Percentiles rank a stretch among this genome's conserved stretches.
Conservation (phyloP, 257 asterid genomes). For the Apocynum venetum region DNA sequence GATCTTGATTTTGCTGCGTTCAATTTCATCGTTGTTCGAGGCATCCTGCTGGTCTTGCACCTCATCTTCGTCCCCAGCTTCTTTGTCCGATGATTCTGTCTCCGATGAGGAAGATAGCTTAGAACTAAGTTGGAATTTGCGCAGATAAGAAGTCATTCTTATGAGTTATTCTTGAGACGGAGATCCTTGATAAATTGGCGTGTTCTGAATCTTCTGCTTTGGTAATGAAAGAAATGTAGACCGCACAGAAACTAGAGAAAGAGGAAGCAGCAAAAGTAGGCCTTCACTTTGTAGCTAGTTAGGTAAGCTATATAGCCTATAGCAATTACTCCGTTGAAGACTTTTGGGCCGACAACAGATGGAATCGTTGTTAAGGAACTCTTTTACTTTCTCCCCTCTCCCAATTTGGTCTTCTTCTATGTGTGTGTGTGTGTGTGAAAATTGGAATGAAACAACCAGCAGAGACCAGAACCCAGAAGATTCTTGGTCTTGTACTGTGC, state of each 20-base stretch:
- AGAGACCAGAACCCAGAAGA: no score
- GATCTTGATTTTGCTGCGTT: slow-evolving; percentile 27
- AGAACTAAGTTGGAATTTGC: slow-evolving; percentile 38
- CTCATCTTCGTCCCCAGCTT: slow-evolving; percentile 5
- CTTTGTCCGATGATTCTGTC: slow-evolving; percentile 15
- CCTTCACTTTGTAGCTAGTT: no score
- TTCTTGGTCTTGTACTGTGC: no score
- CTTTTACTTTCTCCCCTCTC: background rate
- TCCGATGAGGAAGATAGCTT: slow-evolving; percentile 8
- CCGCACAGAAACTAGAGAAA: background rate
- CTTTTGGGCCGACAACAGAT: background rate
- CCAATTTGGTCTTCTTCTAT: background rate
- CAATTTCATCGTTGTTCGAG: slow-evolving; percentile 20
- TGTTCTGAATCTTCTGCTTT: background rate
- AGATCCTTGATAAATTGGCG: background rate
- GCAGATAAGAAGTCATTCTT: slow-evolving; percentile 65
- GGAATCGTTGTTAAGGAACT: background rate
- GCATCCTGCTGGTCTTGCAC: background rate
- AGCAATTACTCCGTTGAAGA: background rate
- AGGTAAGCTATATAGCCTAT: no score
- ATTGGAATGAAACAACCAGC: no score
- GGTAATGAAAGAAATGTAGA: background rate
- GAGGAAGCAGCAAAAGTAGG: background rate
- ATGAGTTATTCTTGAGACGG: no score
- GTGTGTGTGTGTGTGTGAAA: background rate